Evolutionary conservation across 345 rosid species (phyloP).

Genomic region (Rhizophora mangle): DNA sequence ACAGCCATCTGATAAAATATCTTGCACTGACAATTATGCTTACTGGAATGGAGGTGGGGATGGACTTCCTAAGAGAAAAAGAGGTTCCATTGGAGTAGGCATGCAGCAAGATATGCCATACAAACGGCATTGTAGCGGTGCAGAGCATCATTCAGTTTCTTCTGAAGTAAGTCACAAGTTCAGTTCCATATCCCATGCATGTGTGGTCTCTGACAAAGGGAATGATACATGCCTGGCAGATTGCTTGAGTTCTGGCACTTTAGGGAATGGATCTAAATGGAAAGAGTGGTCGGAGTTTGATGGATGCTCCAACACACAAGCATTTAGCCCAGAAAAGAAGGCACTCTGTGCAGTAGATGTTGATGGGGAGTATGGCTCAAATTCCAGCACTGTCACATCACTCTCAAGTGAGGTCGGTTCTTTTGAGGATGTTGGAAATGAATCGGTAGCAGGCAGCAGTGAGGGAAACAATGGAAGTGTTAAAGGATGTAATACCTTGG

Average conservation of each 20-base stretch:
- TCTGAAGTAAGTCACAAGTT: conserved; percentile 28
- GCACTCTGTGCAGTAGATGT: neutral
- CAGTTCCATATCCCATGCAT: conserved; percentile 4
- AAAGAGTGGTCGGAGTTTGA: conserved; percentile 7
- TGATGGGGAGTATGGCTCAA: conserved; percentile 25
- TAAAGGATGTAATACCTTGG: conserved; percentile 38
- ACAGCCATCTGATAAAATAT: conserved; percentile 28
- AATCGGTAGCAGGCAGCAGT: conserved; percentile 33
- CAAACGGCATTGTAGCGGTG: conserved; percentile 38
- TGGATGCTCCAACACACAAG: conserved; percentile 11
- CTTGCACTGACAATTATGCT: conserved; percentile 29
- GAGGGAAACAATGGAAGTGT: conserved; percentile 39
- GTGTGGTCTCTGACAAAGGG: conserved; percentile 1
- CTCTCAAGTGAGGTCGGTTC: conserved; percentile 33
- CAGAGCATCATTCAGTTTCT: conserved; percentile 27
- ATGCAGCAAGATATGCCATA: conserved; percentile 17
- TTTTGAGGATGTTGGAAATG: conserved; percentile 37
- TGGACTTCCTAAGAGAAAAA: conserved; percentile 45
- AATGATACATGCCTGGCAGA: neutral
- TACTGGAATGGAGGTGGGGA: conserved; percentile 28
- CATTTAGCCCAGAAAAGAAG: conserved; percentile 5
- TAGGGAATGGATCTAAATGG: too few species aligned
- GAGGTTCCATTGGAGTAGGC: conserved; percentile 23
- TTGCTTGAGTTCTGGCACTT: conserved; percentile 9
- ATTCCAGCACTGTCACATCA: conserved; percentile 26